Evolutionary conservation across 148 eudicot species (phyloP), one percentile per base, ranked within the genome.

Genomic region (Camellia lanceoleosa): DNA sequence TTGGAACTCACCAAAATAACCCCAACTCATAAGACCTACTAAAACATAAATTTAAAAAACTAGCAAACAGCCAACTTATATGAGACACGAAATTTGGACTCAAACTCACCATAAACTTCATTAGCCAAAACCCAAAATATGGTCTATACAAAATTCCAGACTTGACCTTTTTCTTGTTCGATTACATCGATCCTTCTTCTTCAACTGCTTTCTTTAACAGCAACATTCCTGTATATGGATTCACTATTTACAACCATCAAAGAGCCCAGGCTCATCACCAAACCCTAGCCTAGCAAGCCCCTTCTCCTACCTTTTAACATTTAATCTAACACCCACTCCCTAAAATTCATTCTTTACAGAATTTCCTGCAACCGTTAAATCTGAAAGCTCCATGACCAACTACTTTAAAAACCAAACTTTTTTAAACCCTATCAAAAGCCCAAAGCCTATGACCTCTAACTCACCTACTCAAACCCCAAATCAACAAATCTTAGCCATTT

Each of bases 221-320:
- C 58, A 72, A 52, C 51, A 72, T 5, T 7, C 38, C 15, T 71
- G 30, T 70, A n/a, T 41, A 49, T 49, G 5, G 38, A 49, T 16
- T 18, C 60, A 19, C 42, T 15, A 5, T 3, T 60, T 72, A 63
- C 7, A 63, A 63, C 58, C 16, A 41, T 52, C 16, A 52, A 72
- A 23, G 0, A 58, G 15, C 1, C 4, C 9, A 23, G 0, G 58
- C 44, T 52, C 59, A 42, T 73, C 47, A 55, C 76, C 47, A 55
- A 55, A 20, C 63, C 47, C 12, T 30, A 56, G 10, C 19, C 76
- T 38, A 54, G 7, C 20, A 54, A 58, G 54, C 41, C 13, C 62
- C 56, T 55, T 73, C 76, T 55, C 76, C 63, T 30, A 55, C 5
- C 19, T 73, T 66, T 38, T 38, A 56, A 20, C 46, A 73, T 55